Base-by-base conservation (phyloP, 192 early-diverging fungal species). In the Paraglomus brasilianum region DNA sequence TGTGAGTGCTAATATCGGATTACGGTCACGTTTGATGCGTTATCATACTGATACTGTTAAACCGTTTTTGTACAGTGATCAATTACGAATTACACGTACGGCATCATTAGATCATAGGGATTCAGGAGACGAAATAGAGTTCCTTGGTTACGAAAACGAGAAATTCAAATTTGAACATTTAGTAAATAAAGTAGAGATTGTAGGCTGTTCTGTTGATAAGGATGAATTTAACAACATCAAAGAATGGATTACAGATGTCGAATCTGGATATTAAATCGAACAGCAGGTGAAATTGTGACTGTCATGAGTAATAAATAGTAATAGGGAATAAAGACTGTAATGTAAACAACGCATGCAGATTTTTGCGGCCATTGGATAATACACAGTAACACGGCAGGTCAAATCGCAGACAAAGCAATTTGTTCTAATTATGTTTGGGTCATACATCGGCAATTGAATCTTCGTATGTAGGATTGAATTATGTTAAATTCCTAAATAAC, bases 111-210 rank as follows among this genome's bases (percentile, higher is more conserved):
- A 91, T 45, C 80, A 80, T 40, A 89, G 88, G 58, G 87, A 75
- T 38, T 75, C 85, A 8, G 82, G 83, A 17, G 83, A 78, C 24
- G 79, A 80, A 14, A 80, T 80, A 44, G 86, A 86, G 52, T 95
- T 85, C 74, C 67, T 95, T 69, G 93, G 93, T 10, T 89, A 88
- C 72, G 93, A 95, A 39, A 86, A 84, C 47, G 85, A 93, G 70
- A 72, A 78, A 67, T 95, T 95, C 72, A 81, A 78, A 60, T 94
- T 95, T 78, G 88, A 92, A 53, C 91, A 95, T 72, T 67, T 94
- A 24, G 85, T 87, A 40, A 91, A 87, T 51, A 71, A 77, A 7
- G 81, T 94, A 6, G 77, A 83, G 51, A 86, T 95, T 82, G 82
- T 81, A 49, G 78, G 80, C 61, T 82, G 82, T 24, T 85, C 88